A percentile compares a stretch with the other conserved stretches of the same genome.
These are phyloP conservation scores for Dalechampia spathulata DNA, from an alignment of 441 rosid species.

Conservation along the genomic window DNA sequence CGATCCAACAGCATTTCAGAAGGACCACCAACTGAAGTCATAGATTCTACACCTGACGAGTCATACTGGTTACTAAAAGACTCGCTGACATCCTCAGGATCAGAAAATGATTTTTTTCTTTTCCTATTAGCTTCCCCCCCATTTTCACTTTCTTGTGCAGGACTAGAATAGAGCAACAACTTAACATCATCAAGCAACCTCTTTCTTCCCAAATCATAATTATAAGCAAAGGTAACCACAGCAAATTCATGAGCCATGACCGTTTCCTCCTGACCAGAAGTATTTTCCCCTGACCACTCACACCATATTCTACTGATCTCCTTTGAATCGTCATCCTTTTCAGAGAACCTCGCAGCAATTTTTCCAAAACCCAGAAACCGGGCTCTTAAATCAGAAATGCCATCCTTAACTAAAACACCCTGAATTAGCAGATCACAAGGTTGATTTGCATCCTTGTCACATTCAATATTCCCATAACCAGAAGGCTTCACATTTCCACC, in stretches of 20 bases:
- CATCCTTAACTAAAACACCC: constrained; percentile 50
- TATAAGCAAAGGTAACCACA: constrained; percentile 55
- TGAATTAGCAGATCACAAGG: constrained; percentile 38
- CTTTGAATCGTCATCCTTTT: constrained; percentile 34
- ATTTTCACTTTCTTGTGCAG: constrained; percentile 29
- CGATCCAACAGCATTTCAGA: constrained; percentile 37
- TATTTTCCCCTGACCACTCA: constrained; percentile 71
- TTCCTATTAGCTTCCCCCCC: constrained; percentile 36
- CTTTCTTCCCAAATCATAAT: constrained; percentile 62
- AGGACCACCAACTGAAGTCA: constrained; percentile 40
- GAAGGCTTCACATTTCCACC: constrained; percentile 20
- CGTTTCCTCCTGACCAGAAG: constrained; percentile 28
- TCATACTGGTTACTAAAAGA: constrained; percentile 56
- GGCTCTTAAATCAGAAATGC: constrained; percentile 47
- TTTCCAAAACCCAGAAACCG: constrained; percentile 50
- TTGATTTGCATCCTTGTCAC: constrained; percentile 20
- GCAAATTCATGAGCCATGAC: constrained; percentile 74
- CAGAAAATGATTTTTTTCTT: constrained; percentile 73
- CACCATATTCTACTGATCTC: constrained; percentile 74
- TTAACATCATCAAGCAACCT: constrained; percentile 53
- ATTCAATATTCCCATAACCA: constrained; percentile 15
- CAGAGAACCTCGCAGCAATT: constrained; percentile 52
- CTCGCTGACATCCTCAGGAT: constrained; percentile 68
- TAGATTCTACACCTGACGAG: constrained; percentile 64
- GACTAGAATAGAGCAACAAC: constrained; percentile 44